Base-by-base conservation (phyloP, 345 rosid genomes). In the Mercurialis annua region DNA sequence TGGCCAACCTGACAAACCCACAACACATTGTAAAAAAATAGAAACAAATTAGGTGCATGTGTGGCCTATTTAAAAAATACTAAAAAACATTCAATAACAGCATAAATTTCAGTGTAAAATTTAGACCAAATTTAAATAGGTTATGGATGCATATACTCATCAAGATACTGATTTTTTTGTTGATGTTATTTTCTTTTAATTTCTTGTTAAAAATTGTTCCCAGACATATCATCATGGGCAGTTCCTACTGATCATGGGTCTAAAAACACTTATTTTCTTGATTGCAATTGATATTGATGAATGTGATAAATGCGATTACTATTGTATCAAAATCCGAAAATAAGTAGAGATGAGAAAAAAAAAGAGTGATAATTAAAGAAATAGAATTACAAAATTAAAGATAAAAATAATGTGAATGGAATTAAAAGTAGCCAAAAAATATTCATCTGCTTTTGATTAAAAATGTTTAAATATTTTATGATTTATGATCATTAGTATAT, bases 1-100 rank as follows among this genome's bases (percentile, higher is more conserved):
- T 81, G 84, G 76, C 72, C 71, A 64, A 71, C 62, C 81, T 75
- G 80, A 75, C 80, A 81, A 38, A 49, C 53, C 80, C 76, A 75
- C 40, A 48, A 66, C 66, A 69, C 36, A 59, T 29, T 20, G 56
- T 65, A 34, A 9, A 1, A 40, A 36, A 36, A 36, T n/a, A n/a
- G n/a, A 36, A 36, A 26, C 67, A 61, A n/a, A 69, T 20, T 46
- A 30, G 14, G 33, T 34, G 53, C 53, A 49, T 49, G 53, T 18
- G 30, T 52, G 30, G 31, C 24, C 20, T 52, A 21, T 27, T 52
- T 52, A 8, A 2, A 4, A 17, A 16, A 6, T 44, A 51, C 44
- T 49, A 36, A 47, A 62, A 59, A 43, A 77, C 75, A 66, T 40
- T 65, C 56, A n/a, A n/a, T n/a, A n/a, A 72, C 56, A 38, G 51